Conservation (phyloP, 345 rosid species). For the Chamaenerion angustifolium region DNA sequence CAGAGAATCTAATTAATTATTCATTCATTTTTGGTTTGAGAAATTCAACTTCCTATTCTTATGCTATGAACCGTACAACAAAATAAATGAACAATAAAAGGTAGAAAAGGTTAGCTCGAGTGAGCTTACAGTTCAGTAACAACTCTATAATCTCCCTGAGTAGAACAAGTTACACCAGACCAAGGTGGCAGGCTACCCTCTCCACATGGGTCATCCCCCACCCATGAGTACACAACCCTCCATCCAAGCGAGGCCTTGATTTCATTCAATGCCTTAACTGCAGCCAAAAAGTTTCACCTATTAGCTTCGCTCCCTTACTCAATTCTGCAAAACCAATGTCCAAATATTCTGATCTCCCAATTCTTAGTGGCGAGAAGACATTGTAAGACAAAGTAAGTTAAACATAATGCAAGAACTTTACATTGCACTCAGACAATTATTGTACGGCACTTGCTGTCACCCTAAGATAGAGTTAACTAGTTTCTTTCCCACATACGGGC, state of each 20-base stretch:
- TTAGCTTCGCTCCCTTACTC: too few relatives aligned
- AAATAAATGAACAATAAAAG: not conserved
- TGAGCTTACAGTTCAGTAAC: constrained; percentile 61
- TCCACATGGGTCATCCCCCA: constrained; percentile 97
- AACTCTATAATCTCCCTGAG: constrained; percentile 78
- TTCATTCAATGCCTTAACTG: constrained; percentile 95
- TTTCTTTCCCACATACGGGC: not conserved
- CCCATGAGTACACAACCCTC: constrained; percentile 95
- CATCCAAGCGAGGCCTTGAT: constrained; percentile 95
- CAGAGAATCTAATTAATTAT: too few relatives aligned
- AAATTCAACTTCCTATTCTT: too few relatives aligned
- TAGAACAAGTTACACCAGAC: constrained; percentile 93
- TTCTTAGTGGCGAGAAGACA: too few relatives aligned
- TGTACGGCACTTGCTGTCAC: too few relatives aligned
- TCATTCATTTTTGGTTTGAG: too few relatives aligned
- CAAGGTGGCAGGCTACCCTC: constrained; percentile 78
- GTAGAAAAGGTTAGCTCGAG: not conserved
- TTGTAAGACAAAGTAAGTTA: too few relatives aligned
- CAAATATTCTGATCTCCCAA: too few relatives aligned
- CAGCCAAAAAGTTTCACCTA: constrained; percentile 1
- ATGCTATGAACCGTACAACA: not conserved
- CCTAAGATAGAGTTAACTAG: too few relatives aligned
- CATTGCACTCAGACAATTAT: too few relatives aligned
- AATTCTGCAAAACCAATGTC: too few relatives aligned
- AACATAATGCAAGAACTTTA: too few relatives aligned